Conservation (phyloP, 306 rosid species). For the Sophora flavescens region DNA sequence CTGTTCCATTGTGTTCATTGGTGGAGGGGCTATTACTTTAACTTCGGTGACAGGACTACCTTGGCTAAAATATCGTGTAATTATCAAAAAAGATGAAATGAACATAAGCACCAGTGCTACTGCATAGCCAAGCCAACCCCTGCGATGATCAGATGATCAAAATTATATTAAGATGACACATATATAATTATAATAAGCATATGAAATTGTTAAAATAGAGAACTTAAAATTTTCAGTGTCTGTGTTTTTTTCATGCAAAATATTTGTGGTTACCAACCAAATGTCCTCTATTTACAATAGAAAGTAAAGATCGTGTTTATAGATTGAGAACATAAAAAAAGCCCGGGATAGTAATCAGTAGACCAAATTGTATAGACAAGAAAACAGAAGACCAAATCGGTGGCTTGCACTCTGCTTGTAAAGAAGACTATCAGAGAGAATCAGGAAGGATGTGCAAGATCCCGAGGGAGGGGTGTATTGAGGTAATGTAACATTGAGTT, state of each 20-base stretch:
- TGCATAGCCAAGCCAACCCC: conserved; percentile 88
- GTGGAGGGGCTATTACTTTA: conserved; percentile 82
- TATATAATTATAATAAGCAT: background rate
- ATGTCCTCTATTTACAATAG: background rate
- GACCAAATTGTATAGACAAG: background rate
- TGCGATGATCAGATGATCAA: conserved; percentile 50
- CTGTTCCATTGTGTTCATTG: conserved; percentile 93
- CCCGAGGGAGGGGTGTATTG: background rate
- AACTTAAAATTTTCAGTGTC: background rate
- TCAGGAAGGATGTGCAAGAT: background rate
- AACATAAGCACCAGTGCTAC: conserved; percentile 59
- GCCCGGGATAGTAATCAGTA: background rate
- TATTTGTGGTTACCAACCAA: background rate
- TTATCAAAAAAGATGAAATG: conserved; percentile 72
- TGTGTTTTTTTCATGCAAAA: background rate
- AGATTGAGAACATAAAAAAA: background rate
- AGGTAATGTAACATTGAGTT: conserved; percentile 11
- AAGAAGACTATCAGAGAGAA: background rate
- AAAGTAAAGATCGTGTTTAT: background rate
- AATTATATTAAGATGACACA: conserved; percentile 33
- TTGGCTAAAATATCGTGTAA: conserved; percentile 61
- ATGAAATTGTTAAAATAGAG: conserved; percentile 13
- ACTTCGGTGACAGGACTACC: conserved; percentile 66
- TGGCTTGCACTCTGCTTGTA: background rate
- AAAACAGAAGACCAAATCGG: background rate